Base-by-base conservation (phyloP, 441 rosid genomes). In the Omphalea diandra region DNA sequence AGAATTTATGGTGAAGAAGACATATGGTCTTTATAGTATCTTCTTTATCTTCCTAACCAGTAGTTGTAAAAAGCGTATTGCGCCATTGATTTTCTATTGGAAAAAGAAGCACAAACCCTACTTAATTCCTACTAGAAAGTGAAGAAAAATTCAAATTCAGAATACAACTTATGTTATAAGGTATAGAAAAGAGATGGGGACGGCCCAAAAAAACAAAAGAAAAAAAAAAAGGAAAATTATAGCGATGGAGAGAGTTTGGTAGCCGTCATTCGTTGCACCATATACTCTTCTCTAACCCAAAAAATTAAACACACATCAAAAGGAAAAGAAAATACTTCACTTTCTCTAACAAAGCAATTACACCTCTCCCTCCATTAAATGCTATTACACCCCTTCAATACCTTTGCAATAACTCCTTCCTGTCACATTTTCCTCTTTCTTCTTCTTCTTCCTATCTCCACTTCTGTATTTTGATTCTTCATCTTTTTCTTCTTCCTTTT, bases 361-460 rank as follows among this genome's bases (percentile, higher is more conserved):
- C 88, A 85, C 84, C 93, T 65, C 81, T 80, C 82, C 68, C 84
- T 50, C 96, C 93, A 90, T 88, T 93, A 85, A 90, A 90, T 93
- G 93, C 87, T 47, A 76, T 86, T 81, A 89, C 98, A 90, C 88
- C 92, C 86, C 87, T 92, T 88, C 97, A 79, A 84, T 83, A 68
- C 94, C 88, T 84, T 86, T 77, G 86, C 90, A 86, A 82, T 90
- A 80, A 93, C 97, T 93, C 85, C 85, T 83, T 79, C 50, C 83
- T 77, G 78, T 80, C 82, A 15, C 73, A 74, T 32, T 73, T 73
- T 60, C 40, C 75, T 63, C 77, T 68, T 65, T 69, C 70, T 69
- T 52, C 65, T 54, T 70, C 70, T 33, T 69, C 33, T 47, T 63
- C 9, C 35, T 71, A n/a, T 56, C 20, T 22, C 46, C 46, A 56